Evolutionary conservation across 192 early-diverging fungal genomes (phyloP).

Genomic region (Mortierella hygrophila): DNA sequence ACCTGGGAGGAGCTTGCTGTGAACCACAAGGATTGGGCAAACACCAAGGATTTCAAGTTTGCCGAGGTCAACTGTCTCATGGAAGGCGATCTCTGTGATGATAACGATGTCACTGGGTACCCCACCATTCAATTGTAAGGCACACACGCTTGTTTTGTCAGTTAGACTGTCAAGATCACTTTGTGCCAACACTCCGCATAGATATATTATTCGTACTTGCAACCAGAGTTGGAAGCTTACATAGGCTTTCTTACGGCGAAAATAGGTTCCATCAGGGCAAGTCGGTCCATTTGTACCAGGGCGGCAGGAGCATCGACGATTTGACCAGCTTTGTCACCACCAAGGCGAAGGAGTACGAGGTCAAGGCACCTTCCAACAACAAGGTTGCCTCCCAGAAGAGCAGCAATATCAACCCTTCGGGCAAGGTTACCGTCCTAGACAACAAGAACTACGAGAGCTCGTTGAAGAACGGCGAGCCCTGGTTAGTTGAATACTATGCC

Average conservation of each 20-base stretch:
- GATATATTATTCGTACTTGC: neutral
- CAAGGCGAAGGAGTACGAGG: conserved; percentile 41
- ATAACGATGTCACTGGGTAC: conserved; percentile 68
- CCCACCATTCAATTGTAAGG: conserved; percentile 73
- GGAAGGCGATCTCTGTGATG: conserved; percentile 73
- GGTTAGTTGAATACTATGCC: conserved; percentile 92
- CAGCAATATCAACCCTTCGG: conserved; percentile 58
- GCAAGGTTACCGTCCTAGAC: conserved; percentile 70
- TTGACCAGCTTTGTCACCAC: conserved; percentile 30
- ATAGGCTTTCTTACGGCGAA: neutral
- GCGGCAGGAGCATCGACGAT: conserved; percentile 33
- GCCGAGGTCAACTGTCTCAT: conserved; percentile 78
- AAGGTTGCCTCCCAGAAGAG: neutral
- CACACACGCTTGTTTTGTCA: neutral
- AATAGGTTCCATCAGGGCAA: conserved; percentile 49
- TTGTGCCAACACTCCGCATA: conserved; percentile 38
- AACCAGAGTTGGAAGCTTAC: neutral
- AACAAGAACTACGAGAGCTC: conserved; percentile 63
- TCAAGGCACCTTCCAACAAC: neutral
- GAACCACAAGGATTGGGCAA: conserved; percentile 46
- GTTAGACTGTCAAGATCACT: conserved; percentile 22
- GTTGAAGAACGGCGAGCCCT: conserved; percentile 70
- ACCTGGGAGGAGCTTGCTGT: conserved; percentile 61
- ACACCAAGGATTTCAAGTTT: conserved; percentile 66
- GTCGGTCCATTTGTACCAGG: conserved; percentile 41